phyloP scores from a whole-genome alignment of 2,329 filamentous ascomycete species.

The Laburnicola sp. region DNA sequence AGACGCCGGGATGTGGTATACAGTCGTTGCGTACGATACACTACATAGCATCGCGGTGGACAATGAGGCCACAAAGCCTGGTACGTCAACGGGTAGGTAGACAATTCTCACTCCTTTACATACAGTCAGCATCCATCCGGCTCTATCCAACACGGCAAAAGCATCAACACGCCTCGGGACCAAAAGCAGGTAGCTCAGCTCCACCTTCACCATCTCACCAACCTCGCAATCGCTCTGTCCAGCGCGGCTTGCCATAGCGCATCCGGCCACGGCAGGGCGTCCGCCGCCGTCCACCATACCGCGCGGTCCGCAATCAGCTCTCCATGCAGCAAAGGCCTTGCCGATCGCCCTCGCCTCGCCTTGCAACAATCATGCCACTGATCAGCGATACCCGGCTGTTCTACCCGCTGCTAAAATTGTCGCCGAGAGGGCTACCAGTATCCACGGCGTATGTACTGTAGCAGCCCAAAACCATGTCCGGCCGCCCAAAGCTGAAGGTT shows the following conservation, averaged over 20 bases:
- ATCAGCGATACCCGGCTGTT: conserved; percentile 21
- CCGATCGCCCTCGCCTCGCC: conserved; percentile 22
- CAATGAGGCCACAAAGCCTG: not conserved
- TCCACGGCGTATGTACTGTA: not conserved
- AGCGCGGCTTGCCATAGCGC: not conserved
- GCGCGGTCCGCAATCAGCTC: conserved; percentile 4
- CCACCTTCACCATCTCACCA: conserved; percentile 17
- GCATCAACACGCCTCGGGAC: not conserved
- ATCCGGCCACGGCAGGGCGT: not conserved
- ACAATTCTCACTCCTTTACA: too few species aligned
- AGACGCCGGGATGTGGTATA: conserved; percentile 9
- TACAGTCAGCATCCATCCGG: not conserved
- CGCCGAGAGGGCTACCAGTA: not conserved
- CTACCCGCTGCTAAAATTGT: conserved; percentile 9
- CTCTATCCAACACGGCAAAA: too few species aligned
- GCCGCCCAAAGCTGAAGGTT: conserved; percentile 1
- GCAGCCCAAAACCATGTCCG: not conserved
- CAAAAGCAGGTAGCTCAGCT: conserved; percentile 19
- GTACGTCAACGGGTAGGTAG: too few species aligned
- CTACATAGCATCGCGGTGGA: not conserved
- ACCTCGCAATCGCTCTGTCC: conserved; percentile 24
- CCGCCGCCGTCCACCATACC: conserved; percentile 7
- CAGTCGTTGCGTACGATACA: conserved; percentile 1
- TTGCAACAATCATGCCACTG: conserved; percentile 28
- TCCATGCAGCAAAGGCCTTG: conserved; percentile 6